Base-by-base conservation (phyloP, 768 basidiomycete genomes). In the Panaeolus papilionaceus region DNA sequence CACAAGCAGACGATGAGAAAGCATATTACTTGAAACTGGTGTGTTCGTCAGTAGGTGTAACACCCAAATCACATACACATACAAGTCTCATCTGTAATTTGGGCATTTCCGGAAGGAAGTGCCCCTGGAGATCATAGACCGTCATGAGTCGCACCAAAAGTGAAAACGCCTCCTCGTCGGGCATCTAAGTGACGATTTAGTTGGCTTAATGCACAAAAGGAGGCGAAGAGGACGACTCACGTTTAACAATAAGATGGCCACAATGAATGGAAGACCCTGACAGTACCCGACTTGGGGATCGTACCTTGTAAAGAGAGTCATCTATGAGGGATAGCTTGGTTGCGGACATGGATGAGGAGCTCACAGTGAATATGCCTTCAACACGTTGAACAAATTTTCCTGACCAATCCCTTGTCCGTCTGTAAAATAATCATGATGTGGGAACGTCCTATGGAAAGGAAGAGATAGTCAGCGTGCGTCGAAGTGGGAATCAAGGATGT, bases 71-170 rank as follows among this genome's bases (percentile, higher is more conserved):
- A 40, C 38, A 38, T 28, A 49, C 33, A 76, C 89, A 80, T 75
- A 93, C 92, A 68, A 99, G 85, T 23, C 97, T 94, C 49, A 96
- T 81, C 76, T 99, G 98, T 5, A 99, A 78, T 71, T 95, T 97
- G 0, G 98, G 98, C 98, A 99, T 99, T 74, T 99, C 97, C 3
- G 98, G 96, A n/a, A 98, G 83, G 80, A 96, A 99, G 79, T 98
- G 97, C 0, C 95, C 95, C 51, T 97, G 89, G 2, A 99, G 84
- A 77, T 97, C 96, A 75, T 99, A 99, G 0, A 96, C 93, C 68
- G 98, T 85, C 98, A 99, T 99, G 16, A 99, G 79, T 64, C 98
- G 85, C 37, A 98, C 96, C 10, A 99, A 86, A 11, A 99, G 87
- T 70, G 93, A 97, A 78, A 99, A 99, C 0, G 97, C 97, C 79